Evolutionary conservation across 2,329 filamentous ascomycete genomes (phyloP), one percentile per base, ranked within the genome.

Genomic region (Pseudogymnoascus sp.): DNA sequence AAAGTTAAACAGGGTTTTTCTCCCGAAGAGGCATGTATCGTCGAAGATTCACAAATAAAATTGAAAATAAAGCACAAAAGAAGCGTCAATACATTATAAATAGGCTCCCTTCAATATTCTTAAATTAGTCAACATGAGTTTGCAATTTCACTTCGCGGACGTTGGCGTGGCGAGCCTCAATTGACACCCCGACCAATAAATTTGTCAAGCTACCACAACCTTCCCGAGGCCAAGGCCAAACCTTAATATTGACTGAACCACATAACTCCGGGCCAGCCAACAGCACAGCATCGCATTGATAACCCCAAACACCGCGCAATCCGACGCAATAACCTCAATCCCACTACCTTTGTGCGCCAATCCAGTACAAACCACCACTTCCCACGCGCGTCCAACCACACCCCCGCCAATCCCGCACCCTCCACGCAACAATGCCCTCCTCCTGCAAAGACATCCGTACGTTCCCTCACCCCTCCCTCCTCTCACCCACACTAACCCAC

Each of bases 381-480:
- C 8, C 29, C 2, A 16, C 29, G 51, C 51, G 45, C 51, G 3
- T 57, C 51, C 21, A 18, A 21, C 26, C 51, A 34, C 51, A 18
- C n/a, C 26, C n/a, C 29, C 29, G 26, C 47, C 51, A 57, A 57
- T 57, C 45, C 29, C 62, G 10, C 23, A 62, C 34, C 37, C 34
- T 42, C 21, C 14, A 7, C 40, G 39, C 63, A 75, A 80, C 75
- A 63, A 96, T 97, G 95, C 93, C 93, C 64, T 92, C 90, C 77
- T 97, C 93, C 67, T 99, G 95, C 80, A 91, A 93, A 85, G 93
- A 97, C 77, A 90, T 99, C 75, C 87, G 93, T 97, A 84, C 11
- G 18, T 34, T 54, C 40, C 47, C 51, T 51, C 36, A 39, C 10
- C 21, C 14, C 16, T 64, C 66, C 64, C 40, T n/a, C 36, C 37